Evolutionary conservation across 1,284 basidiomycete genomes (phyloP), one percentile per base, ranked within the genome.

Genomic region (Cystobasidiaceae sp.): DNA sequence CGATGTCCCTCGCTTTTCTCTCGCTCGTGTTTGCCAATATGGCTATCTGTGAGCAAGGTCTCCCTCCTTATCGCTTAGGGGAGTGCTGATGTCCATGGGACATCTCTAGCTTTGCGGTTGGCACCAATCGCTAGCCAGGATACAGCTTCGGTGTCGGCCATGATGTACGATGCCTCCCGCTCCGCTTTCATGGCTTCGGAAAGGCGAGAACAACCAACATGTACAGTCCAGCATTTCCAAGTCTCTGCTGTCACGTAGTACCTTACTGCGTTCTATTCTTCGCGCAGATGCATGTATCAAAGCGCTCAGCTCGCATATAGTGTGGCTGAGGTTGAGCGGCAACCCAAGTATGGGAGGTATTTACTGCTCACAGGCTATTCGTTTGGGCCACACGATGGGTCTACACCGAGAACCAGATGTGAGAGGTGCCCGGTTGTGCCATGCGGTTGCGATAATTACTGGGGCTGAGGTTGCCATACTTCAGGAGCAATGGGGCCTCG

Each of bases 141-240:
- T 23, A 46, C 51, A 13, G 39, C 39, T 21, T n/a, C 25, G 15
- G 39, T 64, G 8, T 37, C 61, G 5, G 32, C 33, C 7, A n/a
- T 21, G 17, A 55, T 64, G 61, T 64, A 55, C 43, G 61, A 64
- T 33, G 52, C 61, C 13, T 64, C 61, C n/a, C 43, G 52, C 15
- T 55, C 61, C 1, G 61, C 61, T 15, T 64, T 64, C 39, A 64
- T 64, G 61, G 61, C 61, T 8, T 51, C 46, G 28, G 61, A 64
- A 39, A 37, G 52, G 25, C 37, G 61, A 37, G 61, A 64, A 33
- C 61, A 64, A 44, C 61, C 61, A 32, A 64, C 61, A 21, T 64
- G 54, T 56, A 6, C 28, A 41, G n/a, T 44, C 17, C 32, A 19
- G 1, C 25, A 19, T 39, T 11, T 11, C 11, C n/a, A 39, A 39